A percentile compares a stretch with the other conserved stretches of the same genome.
These are phyloP conservation scores for Aplosporella prunicola DNA, from an alignment of 2,329 filamentous ascomycete genomes.

Conservation along the genomic window DNA sequence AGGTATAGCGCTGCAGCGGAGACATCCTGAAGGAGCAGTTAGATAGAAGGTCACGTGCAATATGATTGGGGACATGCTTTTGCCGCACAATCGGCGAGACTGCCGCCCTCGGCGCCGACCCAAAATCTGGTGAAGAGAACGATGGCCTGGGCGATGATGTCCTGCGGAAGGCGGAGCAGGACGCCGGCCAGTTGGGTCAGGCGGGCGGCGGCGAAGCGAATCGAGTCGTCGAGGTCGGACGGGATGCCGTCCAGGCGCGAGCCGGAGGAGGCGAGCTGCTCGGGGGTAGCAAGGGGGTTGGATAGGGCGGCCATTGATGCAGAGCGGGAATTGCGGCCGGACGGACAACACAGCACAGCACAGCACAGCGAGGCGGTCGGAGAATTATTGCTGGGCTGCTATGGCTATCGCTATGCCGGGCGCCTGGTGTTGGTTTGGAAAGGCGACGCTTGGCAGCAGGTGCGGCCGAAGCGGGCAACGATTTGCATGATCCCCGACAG, in stretches of 20 bases:
- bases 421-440: too few species aligned
- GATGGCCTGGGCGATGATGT: conserved; percentile 75
- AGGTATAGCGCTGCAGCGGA: conserved; percentile 77
- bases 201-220: conserved; percentile 62
- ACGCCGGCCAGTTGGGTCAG: conserved; percentile 72
- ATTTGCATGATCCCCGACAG: too few species aligned
- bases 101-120: conserved; percentile 48
- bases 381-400: too few species aligned
- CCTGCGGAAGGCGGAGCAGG: conserved; percentile 74
- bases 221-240: conserved; percentile 57
- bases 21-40: conserved; percentile 51
- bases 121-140: conserved; percentile 76
- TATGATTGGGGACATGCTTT: conserved; percentile 45
- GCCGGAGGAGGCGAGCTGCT: conserved; percentile 53
- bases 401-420: too few species aligned
- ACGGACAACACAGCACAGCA: background rate
- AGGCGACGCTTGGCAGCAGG: background rate
- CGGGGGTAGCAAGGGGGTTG: conserved; percentile 63
- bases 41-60: conserved; percentile 8
- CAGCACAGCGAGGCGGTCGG: too few species aligned
- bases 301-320: too few species aligned
- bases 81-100: conserved; percentile 41
- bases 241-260: conserved; percentile 52
- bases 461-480: background rate
- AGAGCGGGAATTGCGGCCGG: too few species aligned